phyloP scores from a whole-genome alignment of 2,329 filamentous ascomycete genomes.

The Scedosporium dehoogii region DNA sequence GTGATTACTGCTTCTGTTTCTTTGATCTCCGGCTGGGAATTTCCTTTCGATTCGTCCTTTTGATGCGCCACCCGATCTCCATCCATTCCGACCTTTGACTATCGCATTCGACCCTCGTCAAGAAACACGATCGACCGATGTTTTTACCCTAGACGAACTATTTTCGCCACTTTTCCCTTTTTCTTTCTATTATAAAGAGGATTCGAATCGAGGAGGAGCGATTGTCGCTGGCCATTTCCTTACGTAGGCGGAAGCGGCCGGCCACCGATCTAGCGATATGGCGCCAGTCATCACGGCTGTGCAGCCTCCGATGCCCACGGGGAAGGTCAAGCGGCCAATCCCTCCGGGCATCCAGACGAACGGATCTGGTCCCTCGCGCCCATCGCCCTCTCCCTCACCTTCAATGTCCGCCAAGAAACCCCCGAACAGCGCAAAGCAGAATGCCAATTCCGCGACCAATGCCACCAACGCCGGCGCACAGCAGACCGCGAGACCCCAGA shows the following conservation, averaged over 20 bases:
- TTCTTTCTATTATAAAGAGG: background rate
- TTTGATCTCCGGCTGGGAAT: background rate
- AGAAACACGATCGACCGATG: conserved; percentile 1
- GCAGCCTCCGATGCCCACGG: conserved; percentile 20
- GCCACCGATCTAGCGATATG: conserved; percentile 26
- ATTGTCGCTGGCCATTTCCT: background rate
- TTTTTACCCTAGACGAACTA: background rate
- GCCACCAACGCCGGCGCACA: conserved; percentile 24
- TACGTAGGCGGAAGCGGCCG: background rate
- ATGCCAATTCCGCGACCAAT: conserved; percentile 16
- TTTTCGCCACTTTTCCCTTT: background rate
- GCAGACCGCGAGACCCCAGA: conserved; percentile 40
- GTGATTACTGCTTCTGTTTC: background rate
- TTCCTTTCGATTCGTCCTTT: background rate
- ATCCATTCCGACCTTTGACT: background rate
- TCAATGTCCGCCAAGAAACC: conserved; percentile 47
- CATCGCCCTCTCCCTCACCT: conserved; percentile 50
- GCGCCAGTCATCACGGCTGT: conserved; percentile 42
- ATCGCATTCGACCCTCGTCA: background rate
- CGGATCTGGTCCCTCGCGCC: conserved; percentile 47
- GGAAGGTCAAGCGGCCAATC: conserved; percentile 59
- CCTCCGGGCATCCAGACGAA: conserved; percentile 59
- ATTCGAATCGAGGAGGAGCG: conserved; percentile 9
- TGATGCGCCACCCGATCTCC: background rate
- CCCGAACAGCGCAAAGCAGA: conserved; percentile 30